Base-by-base conservation (phyloP, 257 asterid genomes). In the Thymus quinquecostatus region DNA sequence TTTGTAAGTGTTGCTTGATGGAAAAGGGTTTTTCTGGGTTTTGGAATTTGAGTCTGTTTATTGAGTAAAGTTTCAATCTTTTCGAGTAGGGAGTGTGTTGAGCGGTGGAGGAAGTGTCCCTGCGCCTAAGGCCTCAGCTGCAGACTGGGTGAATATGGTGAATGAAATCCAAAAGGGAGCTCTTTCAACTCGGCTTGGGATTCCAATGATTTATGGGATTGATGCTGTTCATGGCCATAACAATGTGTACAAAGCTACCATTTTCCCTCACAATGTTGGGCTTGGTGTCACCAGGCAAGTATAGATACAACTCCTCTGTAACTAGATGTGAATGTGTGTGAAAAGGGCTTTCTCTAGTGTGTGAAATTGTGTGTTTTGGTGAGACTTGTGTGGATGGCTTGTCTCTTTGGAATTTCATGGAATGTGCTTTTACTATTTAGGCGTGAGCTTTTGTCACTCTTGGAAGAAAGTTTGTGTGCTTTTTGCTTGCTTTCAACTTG, bases 101-200 rank as follows among this genome's bases (percentile, higher is more conserved):
- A 89, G 96, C 79, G 96, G 89, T 30, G 92, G 89, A 60, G 96
- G 96, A 27, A 89, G 92, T 81, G 89, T 77, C 29, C 96, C 96
- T 48, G 87, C 78, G 33, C 89, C 91, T 0, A 82, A 86, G 71
- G 96, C 96, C 51, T 77, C 96, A 6, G 84, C 82, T 49, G 85
- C 72, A 68, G 74, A 9, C 6, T 89, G 92, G 96, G 87, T 81
- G 50, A 77, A 82, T 50, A 80, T 89, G 96, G 92, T 89, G 81
- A 86, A 89, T 73, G 86, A 47, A 13, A 30, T 89, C 62, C 96
- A 89, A 62, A 85, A 78, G 72, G 93, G 88, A 6, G 44, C 96
- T 29, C 80, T 86, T 53, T 85, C 91, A n/a, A 72, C 88, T 32
- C 84, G 88, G 0, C 89, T 89, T 1, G 93, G 93, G 4, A 89